Evolutionary conservation across 2,329 filamentous ascomycete species (phyloP).

Genomic region (Cladosporium oxysporum): DNA sequence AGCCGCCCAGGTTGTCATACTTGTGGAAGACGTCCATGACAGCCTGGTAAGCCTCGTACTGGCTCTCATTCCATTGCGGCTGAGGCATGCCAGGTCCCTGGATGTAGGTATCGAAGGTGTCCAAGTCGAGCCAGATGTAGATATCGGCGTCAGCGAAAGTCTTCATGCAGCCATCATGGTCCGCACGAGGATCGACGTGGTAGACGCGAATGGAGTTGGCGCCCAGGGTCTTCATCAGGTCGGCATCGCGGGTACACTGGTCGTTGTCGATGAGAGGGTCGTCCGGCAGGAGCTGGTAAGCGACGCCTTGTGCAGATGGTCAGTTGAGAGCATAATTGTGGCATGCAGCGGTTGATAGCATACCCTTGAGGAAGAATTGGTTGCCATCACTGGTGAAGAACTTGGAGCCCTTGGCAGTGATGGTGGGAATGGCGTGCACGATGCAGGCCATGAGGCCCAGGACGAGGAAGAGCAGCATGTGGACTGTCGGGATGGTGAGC

Average conservation of each 20-base stretch:
- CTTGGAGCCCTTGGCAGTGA: constrained; percentile 71
- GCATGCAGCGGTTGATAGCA: neutral
- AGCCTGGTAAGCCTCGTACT: constrained; percentile 66
- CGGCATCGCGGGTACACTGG: constrained; percentile 75
- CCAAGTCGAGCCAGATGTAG: constrained; percentile 81
- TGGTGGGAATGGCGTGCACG: constrained; percentile 53
- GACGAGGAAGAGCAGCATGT: constrained; percentile 9
- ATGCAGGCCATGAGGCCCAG: constrained; percentile 20
- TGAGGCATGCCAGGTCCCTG: constrained; percentile 36
- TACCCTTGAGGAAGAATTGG: constrained; percentile 84
- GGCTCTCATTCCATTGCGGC: constrained; percentile 71
- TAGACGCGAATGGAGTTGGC: constrained; percentile 86
- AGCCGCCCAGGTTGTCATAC: constrained; percentile 79
- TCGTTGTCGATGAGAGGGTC: constrained; percentile 75
- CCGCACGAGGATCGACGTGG: constrained; percentile 68
- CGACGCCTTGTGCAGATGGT: constrained; percentile 48
- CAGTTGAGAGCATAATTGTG: neutral
- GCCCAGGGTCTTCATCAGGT: constrained; percentile 76
- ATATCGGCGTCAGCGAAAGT: constrained; percentile 78
- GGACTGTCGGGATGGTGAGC: neutral
- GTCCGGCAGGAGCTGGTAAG: constrained; percentile 55
- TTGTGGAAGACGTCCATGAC: constrained; percentile 76
- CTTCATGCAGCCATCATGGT: constrained; percentile 80
- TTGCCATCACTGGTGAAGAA: constrained; percentile 80
- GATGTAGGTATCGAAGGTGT: constrained; percentile 71